These are phyloP conservation scores for Clitoria ternatea DNA, from an alignment of 306 rosid species.

Conservation along the genomic window DNA sequence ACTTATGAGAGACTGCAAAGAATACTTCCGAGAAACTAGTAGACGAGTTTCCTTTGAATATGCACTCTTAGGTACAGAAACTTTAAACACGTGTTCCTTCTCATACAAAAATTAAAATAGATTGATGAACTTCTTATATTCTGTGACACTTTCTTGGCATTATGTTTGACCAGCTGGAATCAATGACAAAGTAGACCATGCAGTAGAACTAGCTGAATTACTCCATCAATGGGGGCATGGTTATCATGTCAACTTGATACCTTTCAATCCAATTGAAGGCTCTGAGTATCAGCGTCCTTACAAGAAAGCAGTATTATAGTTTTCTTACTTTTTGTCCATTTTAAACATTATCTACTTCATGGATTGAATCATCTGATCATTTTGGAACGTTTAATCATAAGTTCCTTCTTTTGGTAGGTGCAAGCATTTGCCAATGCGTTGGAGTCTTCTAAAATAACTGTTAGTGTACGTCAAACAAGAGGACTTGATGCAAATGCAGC, in stretches of 20 bases:
- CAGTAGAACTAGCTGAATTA: conserved; percentile 76
- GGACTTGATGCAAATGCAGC: conserved; percentile 98
- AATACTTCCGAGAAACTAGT: conserved; percentile 64
- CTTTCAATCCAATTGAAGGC: conserved; percentile 93
- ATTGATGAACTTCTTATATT: conserved; percentile 15
- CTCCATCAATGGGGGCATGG: conserved; percentile 61
- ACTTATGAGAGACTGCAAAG: conserved; percentile 77
- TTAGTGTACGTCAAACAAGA: conserved; percentile 81
- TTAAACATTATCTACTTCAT: conserved; percentile 10
- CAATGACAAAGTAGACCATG: conserved; percentile 78
- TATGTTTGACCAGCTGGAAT: conserved; percentile 77
- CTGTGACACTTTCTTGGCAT: conserved; percentile 12
- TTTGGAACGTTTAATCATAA: neutral
- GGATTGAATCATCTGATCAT: neutral
- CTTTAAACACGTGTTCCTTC: neutral
- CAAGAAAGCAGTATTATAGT: conserved; percentile 64
- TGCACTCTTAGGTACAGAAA: conserved; percentile 82
- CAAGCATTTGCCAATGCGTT: conserved; percentile 73
- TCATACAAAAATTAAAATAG: neutral
- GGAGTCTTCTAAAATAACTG: conserved; percentile 68
- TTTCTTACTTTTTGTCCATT: neutral
- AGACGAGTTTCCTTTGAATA: conserved; percentile 92
- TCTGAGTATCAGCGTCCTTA: conserved; percentile 84
- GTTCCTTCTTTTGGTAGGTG: conserved; percentile 42
- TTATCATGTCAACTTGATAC: conserved; percentile 91